Evolutionary conservation across 2,329 filamentous ascomycete genomes (phyloP).

Genomic region (Kalmusia sp.): DNA sequence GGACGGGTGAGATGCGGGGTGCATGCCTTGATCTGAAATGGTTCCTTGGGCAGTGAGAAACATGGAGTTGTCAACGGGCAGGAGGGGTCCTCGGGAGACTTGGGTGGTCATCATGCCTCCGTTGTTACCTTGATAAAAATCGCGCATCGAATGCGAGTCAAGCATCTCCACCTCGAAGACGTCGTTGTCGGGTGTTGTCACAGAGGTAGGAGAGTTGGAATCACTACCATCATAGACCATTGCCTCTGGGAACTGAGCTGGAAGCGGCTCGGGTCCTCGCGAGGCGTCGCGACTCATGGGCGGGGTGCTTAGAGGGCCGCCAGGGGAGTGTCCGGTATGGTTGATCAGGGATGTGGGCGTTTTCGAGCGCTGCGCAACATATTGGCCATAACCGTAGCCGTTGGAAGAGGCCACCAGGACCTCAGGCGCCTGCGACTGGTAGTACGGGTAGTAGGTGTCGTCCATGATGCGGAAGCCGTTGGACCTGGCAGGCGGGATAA

Average conservation of each 20-base stretch:
- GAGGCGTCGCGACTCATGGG: slow-evolving; percentile 41
- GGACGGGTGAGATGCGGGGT: not conserved
- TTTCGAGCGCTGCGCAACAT: slow-evolving; percentile 38
- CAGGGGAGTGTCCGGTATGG: slow-evolving; percentile 41
- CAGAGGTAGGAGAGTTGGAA: slow-evolving; percentile 45
- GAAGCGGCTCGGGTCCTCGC: slow-evolving; percentile 34
- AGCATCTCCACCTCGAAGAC: slow-evolving; percentile 42
- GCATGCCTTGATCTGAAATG: slow-evolving; percentile 32
- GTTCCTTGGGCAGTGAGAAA: slow-evolving; percentile 30
- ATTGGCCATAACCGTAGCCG: slow-evolving; percentile 28
- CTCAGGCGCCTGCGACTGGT: slow-evolving; percentile 28
- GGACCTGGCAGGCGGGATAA: slow-evolving; percentile 25
- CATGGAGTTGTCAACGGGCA: slow-evolving; percentile 29
- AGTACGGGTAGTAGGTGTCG: slow-evolving; percentile 30
- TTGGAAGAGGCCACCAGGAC: slow-evolving; percentile 26
- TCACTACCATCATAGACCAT: slow-evolving; percentile 40
- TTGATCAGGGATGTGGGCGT: slow-evolving; percentile 44
- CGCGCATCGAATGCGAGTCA: slow-evolving; percentile 34
- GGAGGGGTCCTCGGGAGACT: slow-evolving; percentile 26
- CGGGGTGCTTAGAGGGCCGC: slow-evolving; percentile 40
- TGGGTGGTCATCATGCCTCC: slow-evolving; percentile 33
- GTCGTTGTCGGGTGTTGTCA: slow-evolving; percentile 43
- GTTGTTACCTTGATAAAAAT: slow-evolving; percentile 36
- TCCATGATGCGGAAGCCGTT: slow-evolving; percentile 39
- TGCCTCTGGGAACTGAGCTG: slow-evolving; percentile 38